A percentile compares a stretch with the other conserved stretches of the same genome.
Conservation (phyloP, 805 yeast genomes). For the Pichia gijzeniarum region DNA sequence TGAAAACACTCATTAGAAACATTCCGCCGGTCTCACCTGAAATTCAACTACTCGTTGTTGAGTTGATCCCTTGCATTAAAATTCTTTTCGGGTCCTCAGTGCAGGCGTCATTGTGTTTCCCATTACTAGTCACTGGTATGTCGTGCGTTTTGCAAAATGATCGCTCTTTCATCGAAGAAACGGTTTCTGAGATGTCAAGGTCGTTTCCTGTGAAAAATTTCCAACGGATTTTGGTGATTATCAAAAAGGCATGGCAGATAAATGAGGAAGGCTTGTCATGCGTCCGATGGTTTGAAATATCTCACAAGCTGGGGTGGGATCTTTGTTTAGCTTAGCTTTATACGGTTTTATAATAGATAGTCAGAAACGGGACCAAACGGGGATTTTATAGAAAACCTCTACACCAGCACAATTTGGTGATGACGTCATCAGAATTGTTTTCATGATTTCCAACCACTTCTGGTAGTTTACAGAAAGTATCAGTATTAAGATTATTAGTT, state of each 20-base stretch:
- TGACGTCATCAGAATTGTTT: too few relatives aligned
- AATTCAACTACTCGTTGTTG: slow-evolving; percentile 16
- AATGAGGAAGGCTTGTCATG: slow-evolving; percentile 28
- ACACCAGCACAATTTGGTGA: too few relatives aligned
- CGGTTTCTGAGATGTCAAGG: slow-evolving; percentile 21
- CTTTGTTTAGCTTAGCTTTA: slow-evolving; percentile 17
- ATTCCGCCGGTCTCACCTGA: slow-evolving; percentile 20
- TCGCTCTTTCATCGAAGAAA: slow-evolving; percentile 19
- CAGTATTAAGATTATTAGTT: too few relatives aligned
- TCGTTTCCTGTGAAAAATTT: slow-evolving; percentile 31
- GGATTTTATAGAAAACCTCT: too few relatives aligned
- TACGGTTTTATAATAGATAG: too few relatives aligned
- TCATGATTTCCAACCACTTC: too few relatives aligned
- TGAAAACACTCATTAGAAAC: slow-evolving; percentile 16
- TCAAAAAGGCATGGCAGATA: slow-evolving; percentile 31
- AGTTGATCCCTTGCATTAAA: slow-evolving; percentile 14
- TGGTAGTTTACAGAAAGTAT: too few relatives aligned
- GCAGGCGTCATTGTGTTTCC: slow-evolving; percentile 28
- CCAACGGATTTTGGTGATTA: slow-evolving; percentile 25
- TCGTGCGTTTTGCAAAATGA: slow-evolving; percentile 20
- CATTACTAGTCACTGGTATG: slow-evolving; percentile 30
- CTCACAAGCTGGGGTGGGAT: slow-evolving; percentile 31
- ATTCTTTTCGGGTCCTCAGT: slow-evolving; percentile 15
- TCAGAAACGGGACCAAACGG: too few relatives aligned
- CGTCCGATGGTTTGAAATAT: slow-evolving; percentile 33